phyloP scores from a whole-genome alignment of 805 yeast genomes.

The Wickerhamiella kurtzmanii region DNA sequence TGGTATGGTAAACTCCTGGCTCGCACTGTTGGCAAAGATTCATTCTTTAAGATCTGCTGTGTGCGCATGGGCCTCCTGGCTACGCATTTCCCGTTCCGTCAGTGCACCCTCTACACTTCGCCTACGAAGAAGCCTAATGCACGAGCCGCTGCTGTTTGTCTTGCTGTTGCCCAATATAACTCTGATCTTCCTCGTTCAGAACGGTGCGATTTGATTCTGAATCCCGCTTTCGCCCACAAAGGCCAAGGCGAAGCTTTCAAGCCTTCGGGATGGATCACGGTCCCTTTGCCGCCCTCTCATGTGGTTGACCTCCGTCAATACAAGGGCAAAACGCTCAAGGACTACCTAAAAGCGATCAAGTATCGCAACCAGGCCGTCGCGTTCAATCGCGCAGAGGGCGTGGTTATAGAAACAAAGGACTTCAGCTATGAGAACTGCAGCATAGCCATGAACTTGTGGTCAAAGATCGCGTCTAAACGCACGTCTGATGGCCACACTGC shows the following conservation, averaged over 20 bases:
- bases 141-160: conserved; percentile 29
- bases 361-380: conserved; percentile 29
- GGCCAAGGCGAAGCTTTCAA: conserved; percentile 25
- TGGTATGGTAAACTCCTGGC: conserved; percentile 21
- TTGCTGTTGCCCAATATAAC: conserved; percentile 30
- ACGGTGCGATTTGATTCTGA: conserved; percentile 27
- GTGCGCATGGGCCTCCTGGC: conserved; percentile 32
- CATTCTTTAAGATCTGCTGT: conserved; percentile 25
- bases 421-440: conserved; percentile 26
- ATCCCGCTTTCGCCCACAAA: conserved; percentile 29
- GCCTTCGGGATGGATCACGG: conserved; percentile 30
- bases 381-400: conserved; percentile 28
- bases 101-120: conserved; percentile 30
- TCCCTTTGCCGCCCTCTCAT: conserved; percentile 30
- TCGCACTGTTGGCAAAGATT: conserved; percentile 24
- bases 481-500: conserved; percentile 29
- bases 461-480: conserved; percentile 30
- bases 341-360: conserved; percentile 31
- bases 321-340: conserved; percentile 23
- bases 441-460: conserved; percentile 27
- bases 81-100: conserved; percentile 35
- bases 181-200: conserved; percentile 18
- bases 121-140: conserved; percentile 31
- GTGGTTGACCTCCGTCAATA: conserved; percentile 30
- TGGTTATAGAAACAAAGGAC: conserved; percentile 25